Conservation (phyloP, 2,329 filamentous ascomycete genomes). For the Sporothrix protearum region DNA sequence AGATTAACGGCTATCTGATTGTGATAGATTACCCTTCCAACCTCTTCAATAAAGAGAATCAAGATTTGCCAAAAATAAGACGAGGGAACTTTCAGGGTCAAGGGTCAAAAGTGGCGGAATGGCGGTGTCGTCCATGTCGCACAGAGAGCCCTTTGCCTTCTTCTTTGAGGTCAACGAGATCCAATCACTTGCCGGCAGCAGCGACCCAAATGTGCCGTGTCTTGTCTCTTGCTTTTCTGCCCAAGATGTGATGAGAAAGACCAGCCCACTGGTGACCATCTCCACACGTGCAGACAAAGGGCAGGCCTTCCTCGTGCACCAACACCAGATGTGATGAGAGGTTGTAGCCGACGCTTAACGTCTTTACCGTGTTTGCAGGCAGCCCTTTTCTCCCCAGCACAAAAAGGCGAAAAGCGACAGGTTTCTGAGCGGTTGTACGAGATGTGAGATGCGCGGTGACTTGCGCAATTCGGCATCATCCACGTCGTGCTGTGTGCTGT, state of each 20-base stretch:
- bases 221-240: background rate
- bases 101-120: background rate
- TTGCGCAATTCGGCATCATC: conserved; percentile 13
- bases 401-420: background rate
- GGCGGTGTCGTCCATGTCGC: background rate
- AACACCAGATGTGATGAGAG: background rate
- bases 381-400: background rate
- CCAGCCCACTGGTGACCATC: background rate
- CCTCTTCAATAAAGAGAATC: too few relatives aligned
- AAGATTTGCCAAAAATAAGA: background rate
- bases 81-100: background rate
- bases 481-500: background rate
- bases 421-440: background rate
- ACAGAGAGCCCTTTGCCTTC: background rate
- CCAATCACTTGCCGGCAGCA: background rate
- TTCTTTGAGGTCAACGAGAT: background rate
- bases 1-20: too few relatives aligned
- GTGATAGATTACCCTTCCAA: too few relatives aligned
- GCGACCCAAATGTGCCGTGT: background rate
- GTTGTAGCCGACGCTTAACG: background rate
- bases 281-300: background rate
- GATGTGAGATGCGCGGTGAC: conserved; percentile 6
- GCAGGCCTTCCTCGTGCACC: background rate
- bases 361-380: background rate
- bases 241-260: conserved; percentile 5